These are phyloP conservation scores for Kernera saxatilis DNA, from an alignment of 345 rosid genomes.

Conservation along the genomic window DNA sequence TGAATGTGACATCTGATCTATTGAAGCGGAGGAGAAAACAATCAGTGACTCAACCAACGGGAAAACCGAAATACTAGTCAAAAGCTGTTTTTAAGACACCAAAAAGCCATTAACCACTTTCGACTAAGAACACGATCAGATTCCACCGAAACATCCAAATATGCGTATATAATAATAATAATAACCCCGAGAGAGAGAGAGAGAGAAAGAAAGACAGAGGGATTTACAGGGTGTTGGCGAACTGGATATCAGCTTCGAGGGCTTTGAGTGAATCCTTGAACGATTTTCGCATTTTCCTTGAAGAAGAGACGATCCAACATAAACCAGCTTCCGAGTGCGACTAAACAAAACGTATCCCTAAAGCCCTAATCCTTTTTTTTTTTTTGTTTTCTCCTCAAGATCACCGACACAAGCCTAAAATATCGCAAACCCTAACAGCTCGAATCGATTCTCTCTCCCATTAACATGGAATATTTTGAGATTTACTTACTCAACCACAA, in stretches of 20 bases:
- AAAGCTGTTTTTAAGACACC: background rate
- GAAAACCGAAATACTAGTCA: background rate
- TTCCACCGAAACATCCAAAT: background rate
- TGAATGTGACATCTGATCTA: constrained; percentile 13
- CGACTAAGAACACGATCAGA: background rate
- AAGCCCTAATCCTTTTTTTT: constrained; percentile 6
- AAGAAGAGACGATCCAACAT: background rate
- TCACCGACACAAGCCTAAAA: constrained; percentile 14
- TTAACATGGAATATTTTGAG: constrained; percentile 11
- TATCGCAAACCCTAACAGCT: constrained; percentile 9
- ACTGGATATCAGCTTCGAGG: constrained; percentile 97
- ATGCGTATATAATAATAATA: background rate
- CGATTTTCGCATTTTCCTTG: constrained; percentile 67
- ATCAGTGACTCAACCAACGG: background rate
- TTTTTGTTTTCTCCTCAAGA: background rate
- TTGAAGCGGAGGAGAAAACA: background rate
- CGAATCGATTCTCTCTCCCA: constrained; percentile 17
- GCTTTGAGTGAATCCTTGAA: constrained; percentile 95
- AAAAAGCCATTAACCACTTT: background rate
- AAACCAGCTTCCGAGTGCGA: constrained; percentile 3
- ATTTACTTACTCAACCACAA: constrained; percentile 6
- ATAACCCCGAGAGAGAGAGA: background rate
- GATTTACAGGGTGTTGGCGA: constrained; percentile 87
- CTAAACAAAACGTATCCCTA: constrained; percentile 20
- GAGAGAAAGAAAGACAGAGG: background rate